Base-by-base conservation (phyloP, 306 rosid species). In the Notholithocarpus densiflorus region DNA sequence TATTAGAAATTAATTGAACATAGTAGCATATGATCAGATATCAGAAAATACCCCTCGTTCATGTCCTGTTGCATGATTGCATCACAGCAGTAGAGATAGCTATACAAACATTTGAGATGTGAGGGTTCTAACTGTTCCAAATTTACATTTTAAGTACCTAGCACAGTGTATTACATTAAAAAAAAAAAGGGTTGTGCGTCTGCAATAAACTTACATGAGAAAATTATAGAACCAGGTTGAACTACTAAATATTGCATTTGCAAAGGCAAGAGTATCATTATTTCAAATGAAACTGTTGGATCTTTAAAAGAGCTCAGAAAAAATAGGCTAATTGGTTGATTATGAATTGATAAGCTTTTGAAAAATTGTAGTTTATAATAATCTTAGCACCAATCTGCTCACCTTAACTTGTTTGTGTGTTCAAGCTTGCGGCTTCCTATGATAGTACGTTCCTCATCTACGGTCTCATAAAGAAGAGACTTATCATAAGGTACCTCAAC, bases 381-480 rank as follows among this genome's bases (percentile, higher is more conserved):
- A 23, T 70, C 20, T 5, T 72, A 61, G 54, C 20, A 23, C 61
- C 48, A 24, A 71, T 54, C 57, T 15, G 79, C 92, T 85, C 55
- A 90, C 94, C 76, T 84, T 19, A 92, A 65, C 81, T 87, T 73
- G 79, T 86, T 29, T 52, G 96, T 94, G 80, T 89, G 92, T 77
- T 88, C 92, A 70, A 94, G 97, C 84, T 92, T 94, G 51, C 94
- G 91, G 80, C 96, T 92, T 52, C 97, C 94, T 90, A 81, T 82
- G 83, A 94, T 94, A 77, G 73, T 83, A 4, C 90, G 83, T 77
- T 92, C 97, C 14, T 56, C 82, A 60, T 92, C 91, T n/a, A 72
- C 45, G 29, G 93, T 86, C 83, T 94, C 98, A 59, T 86, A 81
- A 81, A 94, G 98, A 77, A 89, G 87, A 81, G 92, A 80, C 84